A percentile compares a stretch with the other conserved stretches of the same genome.
Conservation (phyloP, 2,329 filamentous ascomycete species). For the Gliomastix tumulicola region DNA sequence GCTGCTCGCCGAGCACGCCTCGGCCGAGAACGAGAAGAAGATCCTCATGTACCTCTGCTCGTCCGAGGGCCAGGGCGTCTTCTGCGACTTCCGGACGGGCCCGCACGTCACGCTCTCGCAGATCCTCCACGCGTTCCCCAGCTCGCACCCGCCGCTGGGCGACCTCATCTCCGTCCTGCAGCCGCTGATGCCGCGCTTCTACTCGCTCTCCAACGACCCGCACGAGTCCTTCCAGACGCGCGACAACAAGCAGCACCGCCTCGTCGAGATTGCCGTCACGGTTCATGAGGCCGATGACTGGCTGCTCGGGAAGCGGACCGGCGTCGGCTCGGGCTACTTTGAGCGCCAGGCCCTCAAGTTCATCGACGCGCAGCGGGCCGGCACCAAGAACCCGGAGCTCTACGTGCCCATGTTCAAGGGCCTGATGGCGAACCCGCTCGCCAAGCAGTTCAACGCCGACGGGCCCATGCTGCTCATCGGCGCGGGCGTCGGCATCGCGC, state of each 20-base stretch:
- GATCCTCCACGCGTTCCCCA: constrained; percentile 86
- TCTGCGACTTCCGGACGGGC: constrained; percentile 90
- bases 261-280: constrained; percentile 95
- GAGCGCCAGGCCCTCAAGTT: constrained; percentile 74
- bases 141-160: constrained; percentile 79
- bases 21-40: constrained; percentile 77
- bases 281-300: constrained; percentile 84
- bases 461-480: constrained; percentile 97
- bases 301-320: constrained; percentile 65
- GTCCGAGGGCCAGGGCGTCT: constrained; percentile 82
- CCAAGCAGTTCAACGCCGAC: constrained; percentile 83
- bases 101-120: constrained; percentile 81
- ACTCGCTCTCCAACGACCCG: constrained; percentile 94
- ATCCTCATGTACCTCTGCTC: constrained; percentile 81
- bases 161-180: constrained; percentile 72
- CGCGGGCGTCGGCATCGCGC: constrained; percentile 92
- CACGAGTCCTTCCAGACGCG: constrained; percentile 65
- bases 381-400: constrained; percentile 52
- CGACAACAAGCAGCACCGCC: constrained; percentile 64
- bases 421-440: constrained; percentile 93
- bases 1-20: constrained; percentile 77
- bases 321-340: constrained; percentile 88
- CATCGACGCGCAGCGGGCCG: constrained; percentile 58
- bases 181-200: constrained; percentile 95
- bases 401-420: constrained; percentile 97